Percentiles rank a stretch among this genome's conserved stretches.
Evolutionary conservation across 2,329 filamentous ascomycete species (phyloP).

Genomic region (Ophioceras dolichostomum): DNA sequence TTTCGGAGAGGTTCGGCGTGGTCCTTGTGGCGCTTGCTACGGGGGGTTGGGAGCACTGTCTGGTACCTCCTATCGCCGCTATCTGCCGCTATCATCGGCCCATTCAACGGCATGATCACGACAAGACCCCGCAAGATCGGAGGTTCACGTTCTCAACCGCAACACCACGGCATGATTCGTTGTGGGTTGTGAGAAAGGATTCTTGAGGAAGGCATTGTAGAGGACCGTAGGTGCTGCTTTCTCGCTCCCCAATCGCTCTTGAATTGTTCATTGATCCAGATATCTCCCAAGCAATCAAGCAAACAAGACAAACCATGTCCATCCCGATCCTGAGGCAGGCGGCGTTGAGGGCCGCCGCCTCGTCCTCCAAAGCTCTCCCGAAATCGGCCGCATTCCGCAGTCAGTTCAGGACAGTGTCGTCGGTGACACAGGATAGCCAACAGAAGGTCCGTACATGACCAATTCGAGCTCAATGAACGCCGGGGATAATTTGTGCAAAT

Average conservation of each 20-base stretch:
- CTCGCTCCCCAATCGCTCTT: too few species aligned
- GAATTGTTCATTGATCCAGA: too few species aligned
- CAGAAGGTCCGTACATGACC: constrained; percentile 35
- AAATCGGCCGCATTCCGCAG: background rate
- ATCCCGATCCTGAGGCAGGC: constrained; percentile 30
- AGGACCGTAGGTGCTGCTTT: too few species aligned
- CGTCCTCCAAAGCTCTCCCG: background rate
- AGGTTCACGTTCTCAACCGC: constrained; percentile 6
- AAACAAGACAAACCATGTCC: constrained; percentile 26
- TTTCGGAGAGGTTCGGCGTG: too few species aligned
- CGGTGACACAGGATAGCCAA: constrained; percentile 39
- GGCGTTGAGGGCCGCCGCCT: constrained; percentile 11
- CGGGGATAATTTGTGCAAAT: background rate
- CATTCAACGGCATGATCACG: background rate
- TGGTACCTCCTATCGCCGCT: too few species aligned
- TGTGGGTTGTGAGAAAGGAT: too few species aligned
- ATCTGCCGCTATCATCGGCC: background rate
- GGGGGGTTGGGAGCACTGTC: too few species aligned
- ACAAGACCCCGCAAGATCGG: background rate
- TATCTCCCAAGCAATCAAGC: constrained; percentile 1
- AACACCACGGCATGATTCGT: too few species aligned
- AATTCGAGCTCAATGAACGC: too few species aligned
- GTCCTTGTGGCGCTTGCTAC: too few species aligned
- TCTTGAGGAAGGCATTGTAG: too few species aligned
- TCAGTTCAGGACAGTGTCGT: constrained; percentile 29